These are phyloP conservation scores for Allium sativum DNA, from an alignment of 106 monocot genomes.

Conservation along the genomic window DNA sequence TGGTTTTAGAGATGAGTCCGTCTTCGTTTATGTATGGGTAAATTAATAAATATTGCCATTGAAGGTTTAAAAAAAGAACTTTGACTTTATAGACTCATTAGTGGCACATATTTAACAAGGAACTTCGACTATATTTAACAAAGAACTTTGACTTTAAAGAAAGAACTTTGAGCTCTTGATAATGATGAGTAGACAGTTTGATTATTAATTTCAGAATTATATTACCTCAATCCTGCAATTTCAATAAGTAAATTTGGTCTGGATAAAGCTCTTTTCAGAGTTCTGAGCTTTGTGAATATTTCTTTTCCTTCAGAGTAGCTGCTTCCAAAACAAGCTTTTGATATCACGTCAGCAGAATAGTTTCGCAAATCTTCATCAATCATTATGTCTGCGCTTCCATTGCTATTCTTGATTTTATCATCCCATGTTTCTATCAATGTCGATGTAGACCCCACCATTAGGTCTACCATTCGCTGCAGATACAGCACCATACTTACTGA, in stretches of 20 bases:
- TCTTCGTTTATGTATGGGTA: too few species aligned
- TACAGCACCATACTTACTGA: not conserved
- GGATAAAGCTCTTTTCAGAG: not conserved
- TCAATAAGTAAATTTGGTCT: constrained; percentile 17
- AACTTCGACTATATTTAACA: too few species aligned
- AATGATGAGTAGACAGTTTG: too few species aligned
- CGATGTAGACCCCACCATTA: constrained; percentile 40
- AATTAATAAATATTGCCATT: too few species aligned
- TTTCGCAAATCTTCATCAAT: constrained; percentile 56
- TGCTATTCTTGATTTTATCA: constrained; percentile 23
- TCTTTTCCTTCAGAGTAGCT: constrained; percentile 51
- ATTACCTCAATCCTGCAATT: constrained; percentile 16
- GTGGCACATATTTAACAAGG: too few species aligned
- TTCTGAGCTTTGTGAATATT: constrained; percentile 47
- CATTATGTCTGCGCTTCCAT: constrained; percentile 22
- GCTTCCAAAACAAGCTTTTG: constrained; percentile 63
- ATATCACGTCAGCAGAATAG: constrained; percentile 69
- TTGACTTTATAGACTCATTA: too few species aligned
- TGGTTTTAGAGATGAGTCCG: too few species aligned
- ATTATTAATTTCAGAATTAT: too few species aligned
- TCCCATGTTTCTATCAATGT: constrained; percentile 46
- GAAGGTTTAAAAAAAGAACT: too few species aligned
- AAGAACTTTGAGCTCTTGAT: too few species aligned
- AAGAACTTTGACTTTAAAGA: too few species aligned
- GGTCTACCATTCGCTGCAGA: constrained; percentile 52